Evolutionary conservation across 768 basidiomycete species (phyloP).

Genomic region (Mycena haematopus): DNA sequence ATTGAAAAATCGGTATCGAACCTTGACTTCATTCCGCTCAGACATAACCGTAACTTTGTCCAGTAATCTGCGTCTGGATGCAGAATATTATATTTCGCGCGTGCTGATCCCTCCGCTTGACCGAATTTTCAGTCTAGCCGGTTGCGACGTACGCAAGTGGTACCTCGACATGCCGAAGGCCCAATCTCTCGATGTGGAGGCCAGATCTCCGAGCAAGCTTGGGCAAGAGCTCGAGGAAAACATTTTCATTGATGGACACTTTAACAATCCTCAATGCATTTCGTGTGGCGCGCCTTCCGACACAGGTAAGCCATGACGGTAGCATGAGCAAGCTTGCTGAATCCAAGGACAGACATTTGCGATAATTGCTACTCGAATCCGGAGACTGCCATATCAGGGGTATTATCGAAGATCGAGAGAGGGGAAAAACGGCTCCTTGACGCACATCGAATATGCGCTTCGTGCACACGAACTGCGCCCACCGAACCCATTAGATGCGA

Average conservation of each 20-base stretch:
- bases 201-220: slow-evolving; percentile 34
- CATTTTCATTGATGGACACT: slow-evolving; percentile 72
- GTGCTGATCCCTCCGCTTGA: slow-evolving; percentile 91
- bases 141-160: slow-evolving; percentile 88
- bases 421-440: slow-evolving; percentile 61
- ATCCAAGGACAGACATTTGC: slow-evolving; percentile 62
- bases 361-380: slow-evolving; percentile 59
- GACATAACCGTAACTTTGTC: neutral
- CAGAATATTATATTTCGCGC: slow-evolving; percentile 84
- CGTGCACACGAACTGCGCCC: slow-evolving; percentile 65
- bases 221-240: slow-evolving; percentile 39
- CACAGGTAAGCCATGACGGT: slow-evolving; percentile 48
- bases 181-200: slow-evolving; percentile 40
- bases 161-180: slow-evolving; percentile 84
- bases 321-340: neutral
- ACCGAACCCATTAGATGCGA: slow-evolving; percentile 75
- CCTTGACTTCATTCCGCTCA: neutral
- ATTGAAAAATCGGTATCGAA: slow-evolving; percentile 60
- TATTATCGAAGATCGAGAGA: slow-evolving; percentile 59
- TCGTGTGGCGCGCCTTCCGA: slow-evolving; percentile 64
- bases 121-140: slow-evolving; percentile 89
- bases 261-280: slow-evolving; percentile 72
- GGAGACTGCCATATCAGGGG: slow-evolving; percentile 59
- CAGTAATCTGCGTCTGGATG: slow-evolving; percentile 81
- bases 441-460: slow-evolving; percentile 73